Evolutionary conservation across 345 rosid genomes (phyloP).

Genomic region (Gynandropsis gynandra): DNA sequence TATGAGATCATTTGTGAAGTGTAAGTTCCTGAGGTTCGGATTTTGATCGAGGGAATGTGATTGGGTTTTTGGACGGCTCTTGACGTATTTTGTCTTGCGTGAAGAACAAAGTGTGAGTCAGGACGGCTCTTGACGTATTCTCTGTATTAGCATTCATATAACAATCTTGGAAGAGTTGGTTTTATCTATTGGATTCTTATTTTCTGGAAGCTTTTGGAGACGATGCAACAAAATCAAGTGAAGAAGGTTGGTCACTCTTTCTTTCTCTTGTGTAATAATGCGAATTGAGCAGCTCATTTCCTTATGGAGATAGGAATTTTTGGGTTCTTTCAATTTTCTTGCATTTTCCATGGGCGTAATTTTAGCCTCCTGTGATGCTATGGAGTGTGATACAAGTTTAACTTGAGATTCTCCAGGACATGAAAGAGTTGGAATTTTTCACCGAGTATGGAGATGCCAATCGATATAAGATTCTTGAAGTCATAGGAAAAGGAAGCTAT

Average conservation of each 20-base stretch:
- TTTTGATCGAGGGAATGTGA: no score
- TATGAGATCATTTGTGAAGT: neutral
- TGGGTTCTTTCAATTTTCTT: neutral
- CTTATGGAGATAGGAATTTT: no score
- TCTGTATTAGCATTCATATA: neutral
- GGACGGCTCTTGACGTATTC: neutral
- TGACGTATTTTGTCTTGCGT: no score
- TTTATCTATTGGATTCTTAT: neutral
- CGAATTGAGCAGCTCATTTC: neutral
- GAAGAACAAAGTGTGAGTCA: neutral
- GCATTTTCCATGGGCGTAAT: no score
- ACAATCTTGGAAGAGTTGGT: conserved; percentile 1
- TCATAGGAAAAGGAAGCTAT: conserved; percentile 93
- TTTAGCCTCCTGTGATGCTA: no score
- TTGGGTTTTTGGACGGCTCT: no score
- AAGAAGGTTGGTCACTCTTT: conserved; percentile 18
- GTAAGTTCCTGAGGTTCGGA: conserved; percentile 4
- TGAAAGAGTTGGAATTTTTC: conserved; percentile 81
- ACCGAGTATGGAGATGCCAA: conserved; percentile 96
- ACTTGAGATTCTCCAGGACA: conserved; percentile 30
- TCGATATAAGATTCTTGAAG: conserved; percentile 72
- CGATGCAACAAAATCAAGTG: conserved; percentile 26
- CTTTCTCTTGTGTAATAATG: neutral
- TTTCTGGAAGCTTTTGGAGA: conserved; percentile 15
- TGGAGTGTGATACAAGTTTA: neutral